Evolutionary conservation across 2,329 filamentous ascomycete genomes (phyloP).

Genomic region (Phialophora verrucosa): DNA sequence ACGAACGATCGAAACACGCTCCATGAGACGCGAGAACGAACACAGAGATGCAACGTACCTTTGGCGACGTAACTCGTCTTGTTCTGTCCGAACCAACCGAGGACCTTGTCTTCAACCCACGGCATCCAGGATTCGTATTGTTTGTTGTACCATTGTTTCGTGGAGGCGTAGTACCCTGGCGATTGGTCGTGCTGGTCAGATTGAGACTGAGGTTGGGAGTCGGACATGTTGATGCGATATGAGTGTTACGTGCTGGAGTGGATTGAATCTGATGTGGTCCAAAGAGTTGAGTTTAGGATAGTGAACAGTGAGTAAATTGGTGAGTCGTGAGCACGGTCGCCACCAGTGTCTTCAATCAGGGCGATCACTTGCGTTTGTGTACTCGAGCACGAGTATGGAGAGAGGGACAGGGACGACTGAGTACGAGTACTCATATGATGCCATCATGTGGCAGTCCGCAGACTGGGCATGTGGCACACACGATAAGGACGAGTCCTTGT

Average conservation of each 20-base stretch:
- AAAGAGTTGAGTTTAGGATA: neutral
- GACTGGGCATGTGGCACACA: slow-evolving; percentile 17
- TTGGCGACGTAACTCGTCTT: slow-evolving; percentile 74
- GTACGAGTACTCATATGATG: slow-evolving; percentile 14
- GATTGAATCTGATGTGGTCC: neutral
- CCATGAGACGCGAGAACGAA: too few species aligned
- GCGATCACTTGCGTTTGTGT: neutral
- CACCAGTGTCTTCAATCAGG: too few species aligned
- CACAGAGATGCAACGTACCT: slow-evolving; percentile 54
- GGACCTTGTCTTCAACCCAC: slow-evolving; percentile 75
- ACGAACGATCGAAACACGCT: too few species aligned
- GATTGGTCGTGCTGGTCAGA: neutral
- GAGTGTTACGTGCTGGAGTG: neutral
- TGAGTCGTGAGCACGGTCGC: neutral
- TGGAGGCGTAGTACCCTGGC: slow-evolving; percentile 54
- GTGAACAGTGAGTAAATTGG: neutral
- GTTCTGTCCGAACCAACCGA: slow-evolving; percentile 76
- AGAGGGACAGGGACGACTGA: too few species aligned
- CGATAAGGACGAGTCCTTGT: too few species aligned
- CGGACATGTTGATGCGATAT: neutral
- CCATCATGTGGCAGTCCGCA: slow-evolving; percentile 15
- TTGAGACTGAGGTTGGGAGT: neutral
- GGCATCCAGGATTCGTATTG: slow-evolving; percentile 78
- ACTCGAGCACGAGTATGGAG: too few species aligned
- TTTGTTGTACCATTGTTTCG: slow-evolving; percentile 68